Evolutionary conservation across 2,329 filamentous ascomycete genomes (phyloP).

Genomic region (Apiospora rasikravindrae): DNA sequence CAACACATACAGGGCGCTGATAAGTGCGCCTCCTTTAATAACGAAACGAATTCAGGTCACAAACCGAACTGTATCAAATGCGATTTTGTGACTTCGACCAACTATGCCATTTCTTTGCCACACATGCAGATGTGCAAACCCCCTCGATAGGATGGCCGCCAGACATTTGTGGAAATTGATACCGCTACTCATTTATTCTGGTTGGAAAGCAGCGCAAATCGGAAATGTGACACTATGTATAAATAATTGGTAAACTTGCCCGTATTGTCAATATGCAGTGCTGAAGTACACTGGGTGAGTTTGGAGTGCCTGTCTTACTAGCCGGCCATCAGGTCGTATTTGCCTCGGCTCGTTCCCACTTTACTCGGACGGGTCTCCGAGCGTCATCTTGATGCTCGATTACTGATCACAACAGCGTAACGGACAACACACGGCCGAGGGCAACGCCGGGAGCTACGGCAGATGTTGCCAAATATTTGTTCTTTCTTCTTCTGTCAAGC

Average conservation of each 20-base stretch:
- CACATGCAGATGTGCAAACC: no score
- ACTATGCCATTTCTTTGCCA: no score
- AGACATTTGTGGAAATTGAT: not conserved
- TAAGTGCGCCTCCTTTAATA: not conserved
- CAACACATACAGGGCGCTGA: not conserved
- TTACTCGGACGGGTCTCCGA: not conserved
- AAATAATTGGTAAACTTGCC: no score
- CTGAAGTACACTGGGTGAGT: not conserved
- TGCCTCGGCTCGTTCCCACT: constrained; percentile 10
- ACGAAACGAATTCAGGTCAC: not conserved
- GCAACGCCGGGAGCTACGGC: no score
- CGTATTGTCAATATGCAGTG: not conserved
- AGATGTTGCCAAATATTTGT: not conserved
- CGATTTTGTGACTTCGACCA: not conserved
- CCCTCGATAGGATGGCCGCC: no score
- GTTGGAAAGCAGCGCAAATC: no score
- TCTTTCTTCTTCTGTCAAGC: not conserved
- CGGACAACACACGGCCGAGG: not conserved
- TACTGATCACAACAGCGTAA: not conserved
- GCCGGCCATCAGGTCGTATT: not conserved
- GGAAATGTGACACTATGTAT: not conserved
- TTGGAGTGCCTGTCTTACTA: not conserved
- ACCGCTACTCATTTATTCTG: no score
- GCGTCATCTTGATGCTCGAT: not conserved
- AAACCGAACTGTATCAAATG: not conserved